Conservation (phyloP, 305 asterid genomes). For the Fraxinus angustifolia region DNA sequence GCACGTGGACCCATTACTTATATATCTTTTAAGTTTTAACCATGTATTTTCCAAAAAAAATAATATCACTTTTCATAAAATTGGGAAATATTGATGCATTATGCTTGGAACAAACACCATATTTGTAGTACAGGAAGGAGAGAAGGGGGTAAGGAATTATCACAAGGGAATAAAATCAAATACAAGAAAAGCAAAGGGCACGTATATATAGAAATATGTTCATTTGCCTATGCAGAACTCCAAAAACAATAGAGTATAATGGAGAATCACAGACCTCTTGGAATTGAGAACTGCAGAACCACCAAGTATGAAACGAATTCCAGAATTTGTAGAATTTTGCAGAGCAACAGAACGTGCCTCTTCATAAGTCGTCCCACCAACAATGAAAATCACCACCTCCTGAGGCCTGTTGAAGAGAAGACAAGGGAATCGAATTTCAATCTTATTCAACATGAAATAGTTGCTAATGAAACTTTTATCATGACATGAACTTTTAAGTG, state of each 20-base stretch:
- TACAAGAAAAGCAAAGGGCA: no score
- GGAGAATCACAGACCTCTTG: slow-evolving; percentile 55
- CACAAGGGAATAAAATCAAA: background rate
- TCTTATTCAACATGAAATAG: background rate
- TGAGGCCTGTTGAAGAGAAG: slow-evolving; percentile 58
- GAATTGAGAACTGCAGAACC: slow-evolving; percentile 89
- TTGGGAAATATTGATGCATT: background rate
- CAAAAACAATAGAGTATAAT: background rate
- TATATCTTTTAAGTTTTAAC: background rate
- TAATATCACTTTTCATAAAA: background rate
- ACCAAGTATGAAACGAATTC: slow-evolving; percentile 92
- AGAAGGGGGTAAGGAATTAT: background rate
- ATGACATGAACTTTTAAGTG: background rate
- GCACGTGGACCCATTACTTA: background rate
- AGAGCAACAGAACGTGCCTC: slow-evolving; percentile 88
- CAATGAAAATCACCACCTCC: slow-evolving; percentile 83
- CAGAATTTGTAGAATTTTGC: slow-evolving; percentile 77
- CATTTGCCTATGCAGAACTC: background rate
- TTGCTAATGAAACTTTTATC: background rate
- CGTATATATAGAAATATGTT: background rate
- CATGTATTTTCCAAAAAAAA: background rate
- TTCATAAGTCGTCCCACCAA: slow-evolving; percentile 97
- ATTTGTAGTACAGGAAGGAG: background rate
- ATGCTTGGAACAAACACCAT: background rate
- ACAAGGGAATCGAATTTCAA: background rate